Base-by-base conservation (phyloP, 2,329 filamentous ascomycete genomes). In the Rhytidhysteron rufulum region DNA sequence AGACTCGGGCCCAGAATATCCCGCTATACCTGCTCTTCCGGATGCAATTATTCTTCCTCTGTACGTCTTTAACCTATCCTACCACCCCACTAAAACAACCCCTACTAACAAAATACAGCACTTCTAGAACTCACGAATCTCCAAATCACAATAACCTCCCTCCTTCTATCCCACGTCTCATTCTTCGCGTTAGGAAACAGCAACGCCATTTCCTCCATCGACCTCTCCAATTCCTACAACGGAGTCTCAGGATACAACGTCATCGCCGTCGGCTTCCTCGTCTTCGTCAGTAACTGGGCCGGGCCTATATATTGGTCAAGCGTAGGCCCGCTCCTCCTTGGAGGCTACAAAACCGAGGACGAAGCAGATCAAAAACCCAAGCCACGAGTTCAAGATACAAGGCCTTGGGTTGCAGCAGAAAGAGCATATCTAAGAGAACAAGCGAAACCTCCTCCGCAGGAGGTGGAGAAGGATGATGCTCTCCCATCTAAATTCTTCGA, bases 141-240 rank as follows among this genome's bases (percentile, higher is more conserved):
- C 71, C 17, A 88, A 54, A 73, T 86, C 33, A 83, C 83, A 4
- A 78, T 82, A 8, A 83, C 85, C 0, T 80, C 79, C 7, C 71
- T 96, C 24, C 78, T 97, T 24, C 72, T 95, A 30, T 85, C 94
- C 51, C 83, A 90, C 67, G 73, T 80, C 25, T 83, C 85, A 37
- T 98, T 95, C 74, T 98, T 97, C 62, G 85, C 88, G 21, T 81
- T 88, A 47, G 93, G 90, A 18, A 89, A 89, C 60, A 88, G 87
- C 34, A 98, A 98, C 63, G 86, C 93, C 30, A 95, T 98, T 51
- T 95, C 90, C 10, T 91, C 86, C n/a, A 81, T 98, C 54, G 90
- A 97, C 58, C 77, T 98, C 16, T 94, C 88, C 5, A 95, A 85
- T 59, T 90, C 90, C 0, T 98, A 98, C 69, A 98, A 98, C 56